These are phyloP conservation scores for Trichosporon faecale DNA, from an alignment of 1,284 basidiomycete species.

Conservation along the genomic window DNA sequence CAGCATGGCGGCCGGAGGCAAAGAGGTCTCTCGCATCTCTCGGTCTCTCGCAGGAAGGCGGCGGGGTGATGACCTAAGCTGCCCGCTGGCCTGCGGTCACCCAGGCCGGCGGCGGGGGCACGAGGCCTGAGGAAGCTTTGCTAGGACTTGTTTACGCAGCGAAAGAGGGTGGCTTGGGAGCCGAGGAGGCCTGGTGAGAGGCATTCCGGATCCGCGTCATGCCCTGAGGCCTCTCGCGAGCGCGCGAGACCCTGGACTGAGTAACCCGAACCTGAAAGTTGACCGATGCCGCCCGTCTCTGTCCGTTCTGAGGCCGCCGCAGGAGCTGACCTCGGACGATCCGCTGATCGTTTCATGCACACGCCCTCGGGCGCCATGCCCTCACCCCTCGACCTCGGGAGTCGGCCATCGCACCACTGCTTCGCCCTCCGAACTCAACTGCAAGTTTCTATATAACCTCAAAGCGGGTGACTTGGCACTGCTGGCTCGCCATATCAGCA, in stretches of 20 bases:
- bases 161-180: not conserved
- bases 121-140: not conserved
- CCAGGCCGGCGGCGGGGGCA: not conserved
- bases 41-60: too few relatives aligned
- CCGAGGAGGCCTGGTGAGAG: not conserved
- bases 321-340: slow-evolving; percentile 5
- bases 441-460: slow-evolving; percentile 1
- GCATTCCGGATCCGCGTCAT: slow-evolving; percentile 3
- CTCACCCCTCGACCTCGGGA: not conserved
- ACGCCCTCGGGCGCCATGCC: not conserved
- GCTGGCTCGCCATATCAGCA: not conserved
- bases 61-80: not conserved
- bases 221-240: not conserved
- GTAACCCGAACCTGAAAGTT: slow-evolving; percentile 1
- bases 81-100: not conserved
- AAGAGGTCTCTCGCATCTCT: too few relatives aligned
- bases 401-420: not conserved
- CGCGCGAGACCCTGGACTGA: not conserved
- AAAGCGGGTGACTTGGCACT: too few relatives aligned
- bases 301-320: not conserved
- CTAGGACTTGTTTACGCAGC: not conserved
- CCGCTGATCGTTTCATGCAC: slow-evolving; percentile 3
- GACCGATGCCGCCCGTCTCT: not conserved
- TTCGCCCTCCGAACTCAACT: not conserved
- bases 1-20: not conserved